Base-by-base conservation (phyloP, 257 asterid genomes). In the Solanum tacnaense region DNA sequence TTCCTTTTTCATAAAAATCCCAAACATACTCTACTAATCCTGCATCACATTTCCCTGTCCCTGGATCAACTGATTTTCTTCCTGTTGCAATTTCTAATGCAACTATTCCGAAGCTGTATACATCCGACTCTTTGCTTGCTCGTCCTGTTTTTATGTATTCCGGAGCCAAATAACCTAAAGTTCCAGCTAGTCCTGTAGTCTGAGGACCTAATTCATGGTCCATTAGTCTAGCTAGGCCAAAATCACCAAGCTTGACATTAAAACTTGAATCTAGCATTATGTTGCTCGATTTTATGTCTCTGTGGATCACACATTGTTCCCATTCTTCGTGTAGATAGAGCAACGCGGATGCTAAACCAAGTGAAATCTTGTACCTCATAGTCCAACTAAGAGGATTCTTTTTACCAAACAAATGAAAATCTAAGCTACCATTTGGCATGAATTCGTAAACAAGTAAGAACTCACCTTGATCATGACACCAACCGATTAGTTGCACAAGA, bases 241-340 rank as follows among this genome's bases (percentile, higher is more conserved):
- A 91, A 89, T 91, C 93, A 2, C 93, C 93, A 3, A 88, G 91
- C 88, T 91, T 91, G 71, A 62, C 93, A 27, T 89, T 91, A 31
- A 88, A 91, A 79, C 84, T 87, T 9, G 91, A 85, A 44, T 91
- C 92, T 1, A 91, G 89, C 92, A 91, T 91, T 71, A 91, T 56
- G 67, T 91, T 91, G 68, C 92, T 91, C 3, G 93, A 86, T 84
- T 91, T 90, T 6, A 90, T 89, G 67, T 90, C 93, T 84, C 93
- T 83, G 6, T 90, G 93, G 4, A 91, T 73, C 21, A 91, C 93
- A 16, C 93, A 90, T 31, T 91, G 90, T 34, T 91, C 92, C 89
- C 92, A 90, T 60, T 91, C 93, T 88, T 91, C 92, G 12, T 91
- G 93, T 56, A 91, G 89, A 85, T 91, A 91, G 25, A 91, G 88